Evolutionary conservation across 805 yeast species (phyloP), one percentile per base, ranked within the genome.

Genomic region (Maudiozyma pseudohumilis): DNA sequence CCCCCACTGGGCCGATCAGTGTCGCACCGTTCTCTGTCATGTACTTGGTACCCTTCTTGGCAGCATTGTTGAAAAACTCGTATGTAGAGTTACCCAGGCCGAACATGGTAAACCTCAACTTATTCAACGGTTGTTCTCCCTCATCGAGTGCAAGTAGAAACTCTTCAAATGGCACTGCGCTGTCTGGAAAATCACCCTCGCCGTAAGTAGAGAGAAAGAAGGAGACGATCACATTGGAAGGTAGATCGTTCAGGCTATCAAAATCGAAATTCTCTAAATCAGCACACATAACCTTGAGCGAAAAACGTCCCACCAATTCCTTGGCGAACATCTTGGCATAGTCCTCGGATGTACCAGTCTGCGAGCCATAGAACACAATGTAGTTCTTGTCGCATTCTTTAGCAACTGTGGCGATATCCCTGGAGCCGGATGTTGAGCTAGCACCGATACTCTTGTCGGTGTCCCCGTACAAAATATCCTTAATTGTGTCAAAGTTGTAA

Each of bases 341-440:
- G 56, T 92, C 98, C 64, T 92, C 98, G 32, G 97, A 95, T 12
- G 98, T 92, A 46, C 98, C 98, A 6, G 98, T 92, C 63, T 92
- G 98, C 9, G 97, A 89, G 13, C 95, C 97, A 58, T 72, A 92
- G 43, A 92, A 72, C 3, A 92, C 80, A 29, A 87, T 64, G 23
- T 81, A 80, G 47, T 81, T 80, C 61, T 89, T 88, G 43, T 72
- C 70, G 51, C 77, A 76, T 30, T 65, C 64, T 37, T 66, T 65
- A 47, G 88, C 58, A 2, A 72, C 74, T 39, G 72, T 74, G 7
- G 71, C 65, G 30, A 82, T 61, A 53, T 78, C 77, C 53, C 86
- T 66, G 10, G 77, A 66, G 16, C 63, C 64, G 8, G 69, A 64
- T 3, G 46, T 55, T 12, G 55, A 48, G 26, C 57, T 47, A 7